A percentile compares a stretch with the other conserved stretches of the same genome.
phyloP scores from a whole-genome alignment of 139 green algal species.

The Chlorella sp. region DNA sequence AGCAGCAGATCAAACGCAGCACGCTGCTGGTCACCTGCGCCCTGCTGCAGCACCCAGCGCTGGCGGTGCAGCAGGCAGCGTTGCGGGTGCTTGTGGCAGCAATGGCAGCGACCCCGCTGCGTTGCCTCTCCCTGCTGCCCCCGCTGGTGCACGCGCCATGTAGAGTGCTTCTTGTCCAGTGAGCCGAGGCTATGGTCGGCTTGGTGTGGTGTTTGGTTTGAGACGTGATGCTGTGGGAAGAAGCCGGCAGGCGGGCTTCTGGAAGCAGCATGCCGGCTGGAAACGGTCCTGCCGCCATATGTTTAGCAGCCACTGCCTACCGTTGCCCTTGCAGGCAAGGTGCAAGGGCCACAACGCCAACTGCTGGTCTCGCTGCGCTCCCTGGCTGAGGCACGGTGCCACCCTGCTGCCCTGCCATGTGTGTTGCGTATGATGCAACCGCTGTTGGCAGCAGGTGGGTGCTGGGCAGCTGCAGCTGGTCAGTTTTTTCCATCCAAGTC shows the following conservation, averaged over 20 bases:
- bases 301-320: not conserved
- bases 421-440: slow-evolving; percentile 54
- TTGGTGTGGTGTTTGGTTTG: too few relatives aligned
- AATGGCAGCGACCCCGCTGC: slow-evolving; percentile 10
- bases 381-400: slow-evolving; percentile 35
- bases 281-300: too few relatives aligned
- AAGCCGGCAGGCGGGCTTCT: too few relatives aligned
- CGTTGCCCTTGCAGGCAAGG: not conserved
- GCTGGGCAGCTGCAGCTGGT: too few relatives aligned
- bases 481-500: too few relatives aligned
- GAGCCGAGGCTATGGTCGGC: not conserved
- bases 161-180: slow-evolving; percentile 28
- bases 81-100: not conserved
- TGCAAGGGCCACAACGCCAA: not conserved
- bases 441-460: slow-evolving; percentile 32
- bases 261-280: too few relatives aligned
- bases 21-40: slow-evolving; percentile 12
- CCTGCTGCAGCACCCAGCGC: slow-evolving; percentile 24
- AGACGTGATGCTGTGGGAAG: too few relatives aligned
- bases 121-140: slow-evolving; percentile 27
- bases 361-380: slow-evolving; percentile 51
- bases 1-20: not conserved
- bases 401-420: slow-evolving; percentile 52
- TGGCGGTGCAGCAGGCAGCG: not conserved
- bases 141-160: slow-evolving; percentile 23